phyloP scores from a whole-genome alignment of 2,329 filamentous ascomycete genomes.

The Fusarium chaquense region DNA sequence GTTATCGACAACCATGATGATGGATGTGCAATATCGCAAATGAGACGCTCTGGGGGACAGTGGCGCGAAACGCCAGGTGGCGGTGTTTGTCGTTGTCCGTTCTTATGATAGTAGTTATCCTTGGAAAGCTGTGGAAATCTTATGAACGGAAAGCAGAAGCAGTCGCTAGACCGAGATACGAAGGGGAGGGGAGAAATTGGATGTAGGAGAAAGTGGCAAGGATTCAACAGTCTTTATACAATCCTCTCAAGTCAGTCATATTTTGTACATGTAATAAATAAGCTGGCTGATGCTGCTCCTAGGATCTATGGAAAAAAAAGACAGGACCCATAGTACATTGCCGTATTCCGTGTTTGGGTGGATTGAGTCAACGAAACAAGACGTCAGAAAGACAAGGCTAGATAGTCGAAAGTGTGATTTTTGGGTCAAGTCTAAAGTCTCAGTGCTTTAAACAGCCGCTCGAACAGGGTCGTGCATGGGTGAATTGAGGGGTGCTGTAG shows the following conservation, averaged over 20 bases:
- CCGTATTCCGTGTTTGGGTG: slow-evolving; percentile 10
- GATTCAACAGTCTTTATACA: slow-evolving; percentile 24
- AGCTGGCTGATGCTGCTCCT: slow-evolving; percentile 29
- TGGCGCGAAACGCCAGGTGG: slow-evolving; percentile 25
- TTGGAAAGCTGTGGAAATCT: neutral
- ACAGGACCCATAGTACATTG: slow-evolving; percentile 15
- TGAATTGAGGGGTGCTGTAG: slow-evolving; percentile 15
- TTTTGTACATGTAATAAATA: slow-evolving; percentile 32
- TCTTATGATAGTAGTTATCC: slow-evolving; percentile 2
- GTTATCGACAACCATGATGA: slow-evolving; percentile 34
- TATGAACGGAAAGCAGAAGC: neutral
- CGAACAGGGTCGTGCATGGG: slow-evolving; percentile 11
- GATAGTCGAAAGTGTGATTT: slow-evolving; percentile 17
- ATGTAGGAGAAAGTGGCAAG: slow-evolving; percentile 2
- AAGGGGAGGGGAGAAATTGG: neutral
- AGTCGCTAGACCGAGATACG: slow-evolving; percentile 5
- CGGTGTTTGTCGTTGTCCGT: neutral
- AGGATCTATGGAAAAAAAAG: slow-evolving; percentile 16
- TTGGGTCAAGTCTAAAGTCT: slow-evolving; percentile 5
- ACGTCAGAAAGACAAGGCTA: slow-evolving; percentile 19
- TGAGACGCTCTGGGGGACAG: neutral
- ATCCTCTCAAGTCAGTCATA: slow-evolving; percentile 18
- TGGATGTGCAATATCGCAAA: neutral
- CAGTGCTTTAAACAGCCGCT: slow-evolving; percentile 21
- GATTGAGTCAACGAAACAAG: slow-evolving; percentile 34